phyloP scores from a whole-genome alignment of 148 eudicot species.

The Persicaria tinctoria region DNA sequence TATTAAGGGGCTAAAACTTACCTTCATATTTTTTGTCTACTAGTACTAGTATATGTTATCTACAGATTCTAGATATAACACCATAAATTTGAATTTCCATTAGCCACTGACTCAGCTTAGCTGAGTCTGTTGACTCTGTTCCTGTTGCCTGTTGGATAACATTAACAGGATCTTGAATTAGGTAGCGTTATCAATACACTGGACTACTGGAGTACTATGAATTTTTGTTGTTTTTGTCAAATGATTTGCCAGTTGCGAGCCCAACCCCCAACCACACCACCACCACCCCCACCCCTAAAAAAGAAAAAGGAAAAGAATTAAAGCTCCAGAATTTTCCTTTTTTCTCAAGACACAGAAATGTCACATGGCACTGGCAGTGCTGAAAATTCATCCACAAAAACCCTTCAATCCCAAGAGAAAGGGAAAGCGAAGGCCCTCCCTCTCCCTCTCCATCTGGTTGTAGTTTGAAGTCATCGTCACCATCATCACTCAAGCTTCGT shows the following conservation, averaged over 20 bases:
- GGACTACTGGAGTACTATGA: background rate
- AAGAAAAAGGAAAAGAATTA: too few relatives aligned
- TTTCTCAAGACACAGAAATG: background rate
- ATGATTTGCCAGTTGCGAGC: background rate
- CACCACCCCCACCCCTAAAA: background rate
- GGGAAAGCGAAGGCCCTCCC: background rate
- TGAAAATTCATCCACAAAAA: slow-evolving; percentile 8
- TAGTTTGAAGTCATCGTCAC: background rate
- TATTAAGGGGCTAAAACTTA: too few relatives aligned
- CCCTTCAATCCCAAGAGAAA: slow-evolving; percentile 6
- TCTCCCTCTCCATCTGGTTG: background rate
- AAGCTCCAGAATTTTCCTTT: background rate
- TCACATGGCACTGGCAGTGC: slow-evolving; percentile 4
- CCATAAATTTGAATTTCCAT: too few relatives aligned
- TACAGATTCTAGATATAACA: too few relatives aligned
- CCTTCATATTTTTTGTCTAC: too few relatives aligned
- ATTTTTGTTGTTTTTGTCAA: slow-evolving; percentile 1
- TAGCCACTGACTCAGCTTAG: too few relatives aligned
- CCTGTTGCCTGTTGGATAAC: too few relatives aligned
- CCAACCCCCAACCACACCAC: background rate
- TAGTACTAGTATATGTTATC: too few relatives aligned
- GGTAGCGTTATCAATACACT: background rate
- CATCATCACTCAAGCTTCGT: slow-evolving; percentile 7
- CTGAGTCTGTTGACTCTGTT: too few relatives aligned
- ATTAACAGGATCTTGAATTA: background rate